These are phyloP conservation scores for Ascochyta fabae DNA, from an alignment of 2,329 filamentous ascomycete species.

Conservation along the genomic window DNA sequence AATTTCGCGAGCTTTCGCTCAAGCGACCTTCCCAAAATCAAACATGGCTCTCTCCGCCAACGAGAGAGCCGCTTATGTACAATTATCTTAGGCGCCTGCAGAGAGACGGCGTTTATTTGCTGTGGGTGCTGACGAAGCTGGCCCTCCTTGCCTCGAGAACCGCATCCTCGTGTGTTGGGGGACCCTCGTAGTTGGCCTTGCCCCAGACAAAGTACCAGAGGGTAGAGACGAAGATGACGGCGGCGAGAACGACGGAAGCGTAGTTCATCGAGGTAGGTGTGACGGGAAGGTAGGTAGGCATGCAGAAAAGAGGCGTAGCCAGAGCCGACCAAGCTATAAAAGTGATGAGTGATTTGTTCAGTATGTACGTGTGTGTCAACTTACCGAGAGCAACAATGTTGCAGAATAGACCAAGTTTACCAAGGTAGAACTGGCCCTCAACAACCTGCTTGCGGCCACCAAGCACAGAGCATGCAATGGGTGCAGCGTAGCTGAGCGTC, in stretches of 20 bases:
- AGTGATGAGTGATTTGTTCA: constrained; percentile 1
- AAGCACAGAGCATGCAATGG: constrained; percentile 69
- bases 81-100: not conserved
- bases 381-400: constrained; percentile 68
- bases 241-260: constrained; percentile 75
- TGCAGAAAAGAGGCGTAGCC: constrained; percentile 76
- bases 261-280: constrained; percentile 71
- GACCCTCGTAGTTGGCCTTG: constrained; percentile 71
- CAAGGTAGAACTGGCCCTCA: constrained; percentile 66
- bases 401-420: constrained; percentile 64
- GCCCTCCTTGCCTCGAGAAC: constrained; percentile 41
- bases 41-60: not conserved
- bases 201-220: constrained; percentile 75
- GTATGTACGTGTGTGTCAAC: constrained; percentile 47
- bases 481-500: constrained; percentile 71
- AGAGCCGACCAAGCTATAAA: constrained; percentile 65
- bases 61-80: not conserved
- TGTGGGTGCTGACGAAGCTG: constrained; percentile 35
- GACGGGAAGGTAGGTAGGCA: constrained; percentile 70
- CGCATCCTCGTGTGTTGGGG: constrained; percentile 51
- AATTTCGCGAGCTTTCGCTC: constrained; percentile 4
- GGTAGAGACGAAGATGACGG: constrained; percentile 65
- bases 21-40: not conserved
- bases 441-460: constrained; percentile 66
- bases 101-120: constrained; percentile 12